Percentiles rank a stretch among this genome's conserved stretches.
phyloP scores from a whole-genome alignment of 116 monocot genomes.

The Papilionanthe hybrid region DNA sequence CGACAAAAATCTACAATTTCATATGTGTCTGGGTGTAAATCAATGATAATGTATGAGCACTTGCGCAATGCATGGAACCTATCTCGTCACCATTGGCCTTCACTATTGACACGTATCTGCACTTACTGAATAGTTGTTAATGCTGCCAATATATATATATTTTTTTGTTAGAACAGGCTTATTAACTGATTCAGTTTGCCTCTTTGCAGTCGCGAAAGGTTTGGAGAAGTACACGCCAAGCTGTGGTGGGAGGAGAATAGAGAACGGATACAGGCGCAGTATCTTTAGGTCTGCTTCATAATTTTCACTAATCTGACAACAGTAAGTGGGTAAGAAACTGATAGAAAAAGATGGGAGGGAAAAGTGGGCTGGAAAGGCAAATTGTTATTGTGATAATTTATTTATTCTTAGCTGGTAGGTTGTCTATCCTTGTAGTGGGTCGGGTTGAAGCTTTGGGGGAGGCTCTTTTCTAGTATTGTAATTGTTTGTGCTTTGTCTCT shows the following conservation, averaged over 20 bases:
- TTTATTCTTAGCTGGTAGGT: neutral
- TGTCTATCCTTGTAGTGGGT: neutral
- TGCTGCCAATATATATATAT: no score
- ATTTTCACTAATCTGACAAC: neutral
- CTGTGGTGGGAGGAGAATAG: slow-evolving; percentile 93
- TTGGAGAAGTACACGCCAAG: slow-evolving; percentile 78
- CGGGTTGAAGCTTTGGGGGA: neutral
- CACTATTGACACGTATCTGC: no score
- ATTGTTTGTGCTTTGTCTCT: neutral
- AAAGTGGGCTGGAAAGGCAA: no score
- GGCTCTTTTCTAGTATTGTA: neutral
- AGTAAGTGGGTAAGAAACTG: neutral
- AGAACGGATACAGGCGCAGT: slow-evolving; percentile 76
- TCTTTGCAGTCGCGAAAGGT: slow-evolving; percentile 59
- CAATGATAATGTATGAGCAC: no score
- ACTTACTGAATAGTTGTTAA: no score
- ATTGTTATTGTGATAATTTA: neutral
- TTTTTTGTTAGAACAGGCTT: neutral
- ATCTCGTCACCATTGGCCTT: no score
- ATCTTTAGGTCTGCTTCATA: slow-evolving; percentile 36
- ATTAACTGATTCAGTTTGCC: neutral
- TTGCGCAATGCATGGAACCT: no score
- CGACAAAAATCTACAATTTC: no score
- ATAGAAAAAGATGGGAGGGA: neutral
- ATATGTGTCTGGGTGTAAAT: no score